Evolutionary conservation across 352 stramenopile genomes (phyloP), one percentile per base, ranked within the genome.

Genomic region (Phytophthora cajani): DNA sequence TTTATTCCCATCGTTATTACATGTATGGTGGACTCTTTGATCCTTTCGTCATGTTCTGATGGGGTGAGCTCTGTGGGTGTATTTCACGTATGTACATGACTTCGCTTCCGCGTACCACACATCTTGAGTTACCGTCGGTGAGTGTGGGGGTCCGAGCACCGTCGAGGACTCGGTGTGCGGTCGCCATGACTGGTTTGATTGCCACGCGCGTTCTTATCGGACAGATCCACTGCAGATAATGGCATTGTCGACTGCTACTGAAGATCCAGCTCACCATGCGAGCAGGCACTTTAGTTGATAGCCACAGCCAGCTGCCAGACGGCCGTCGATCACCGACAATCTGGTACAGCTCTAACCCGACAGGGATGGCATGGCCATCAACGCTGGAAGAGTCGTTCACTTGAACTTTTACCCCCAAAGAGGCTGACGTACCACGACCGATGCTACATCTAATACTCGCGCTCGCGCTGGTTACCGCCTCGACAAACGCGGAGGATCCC

Each of bases 311-410:
- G 38, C 30, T 65, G 59, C 21, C 59, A 51, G 56, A 46, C n/a
- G 23, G 58, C 21, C 30, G 50, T 72, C 52, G 61, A 72, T 16
- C 50, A 51, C 40, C 14, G 8, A 7, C 25, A 67, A 72, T 59
- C 16, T 72, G 51, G 33, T 64, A 36, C 30, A 57, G 58, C 25
- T 61, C 46, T 30, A 30, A 30, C 46, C 46, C 1, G n/a, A 10
- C 17, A 51, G 44, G 25, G n/a, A 27, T 27, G 44, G 17, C 17
- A 19, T 52, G 46, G 19, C 46, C 46, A 52, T 7, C 12, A 36
- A 14, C 19, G 46, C 5, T 2, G n/a, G 6, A 54, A 12, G 21
- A 14, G 56, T 19, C 21, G 6, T 21, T 25, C 51, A 69, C 51
- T 73, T 69, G 33, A 25, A 11, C 3, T 54, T 69, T 73, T 58